Evolutionary conservation across 345 rosid genomes (phyloP).

Genomic region (Eucalyptus melliodora): DNA sequence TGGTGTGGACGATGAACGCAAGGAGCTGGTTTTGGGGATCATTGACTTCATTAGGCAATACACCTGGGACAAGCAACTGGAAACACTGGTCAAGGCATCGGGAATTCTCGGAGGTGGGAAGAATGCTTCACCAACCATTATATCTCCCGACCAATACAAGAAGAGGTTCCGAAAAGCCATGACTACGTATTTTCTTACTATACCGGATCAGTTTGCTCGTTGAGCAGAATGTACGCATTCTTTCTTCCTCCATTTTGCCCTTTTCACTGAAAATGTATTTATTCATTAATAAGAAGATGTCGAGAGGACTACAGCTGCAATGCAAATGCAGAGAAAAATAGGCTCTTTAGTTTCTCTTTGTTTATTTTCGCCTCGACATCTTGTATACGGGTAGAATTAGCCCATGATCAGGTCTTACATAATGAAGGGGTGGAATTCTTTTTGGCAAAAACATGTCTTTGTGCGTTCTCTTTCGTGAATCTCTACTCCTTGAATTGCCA

Average conservation of each 20-base stretch:
- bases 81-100: slow-evolving; percentile 93
- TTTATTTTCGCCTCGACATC: neutral
- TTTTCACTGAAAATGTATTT: slow-evolving; percentile 9
- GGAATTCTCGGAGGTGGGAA: slow-evolving; percentile 83
- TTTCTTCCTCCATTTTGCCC: neutral
- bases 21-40: slow-evolving; percentile 89
- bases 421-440: neutral
- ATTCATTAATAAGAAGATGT: slow-evolving; percentile 14
- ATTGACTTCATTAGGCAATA: slow-evolving; percentile 98
- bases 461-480: neutral
- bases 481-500: neutral
- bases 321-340: neutral
- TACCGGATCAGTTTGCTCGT: slow-evolving; percentile 68
- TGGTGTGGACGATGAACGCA: slow-evolving; percentile 81
- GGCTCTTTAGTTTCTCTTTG: neutral
- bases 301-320: neutral
- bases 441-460: slow-evolving; percentile 1
- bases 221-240: slow-evolving; percentile 5
- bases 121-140: slow-evolving; percentile 74
- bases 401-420: neutral
- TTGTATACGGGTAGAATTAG: neutral
- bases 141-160: slow-evolving; percentile 93
- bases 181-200: slow-evolving; percentile 87
- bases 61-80: slow-evolving; percentile 99
- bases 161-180: slow-evolving; percentile 91